Base-by-base conservation (phyloP, 1,284 basidiomycete species). In the Mycena citricolor region DNA sequence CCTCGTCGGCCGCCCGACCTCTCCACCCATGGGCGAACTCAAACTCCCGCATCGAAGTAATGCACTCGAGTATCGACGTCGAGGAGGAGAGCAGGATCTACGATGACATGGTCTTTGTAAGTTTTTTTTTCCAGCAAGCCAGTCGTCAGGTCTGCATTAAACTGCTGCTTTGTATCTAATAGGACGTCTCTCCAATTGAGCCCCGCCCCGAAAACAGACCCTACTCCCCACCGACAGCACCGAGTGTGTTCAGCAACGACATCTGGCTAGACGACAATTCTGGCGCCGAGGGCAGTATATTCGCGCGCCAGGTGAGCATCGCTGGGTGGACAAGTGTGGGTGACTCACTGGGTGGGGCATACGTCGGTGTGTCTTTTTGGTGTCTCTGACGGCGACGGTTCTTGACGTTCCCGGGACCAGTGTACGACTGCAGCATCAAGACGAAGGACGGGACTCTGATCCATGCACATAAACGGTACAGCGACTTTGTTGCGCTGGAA, bases 391-490 rank as follows among this genome's bases (percentile, higher is more conserved):
- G n/a, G 3, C 13, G 35, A 32, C 19, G 20, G 14, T 14, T 16
- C 17, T 22, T 17, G 22, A 38, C 3, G 10, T 11, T 20, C 4
- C 8, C n/a, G 11, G 26, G 11, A 29, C 26, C 4, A 79, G 79
- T 82, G 8, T 84, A 81, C 54, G 81, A 83, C 53, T 81, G 79
- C 55, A 76, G 70, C 7, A 79, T 85, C 42, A 74, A 68, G 24
- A 83, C 81, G 0, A 80, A 76, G 58, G 79, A 82, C 64, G 76
- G 77, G 3, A 82, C 81, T 2, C 70, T 67, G 11, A 81, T 89
- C 30, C 82, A 83, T 48, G 71, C 72, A 0, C 76, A 83, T 52
- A 87, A 83, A 59, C 76, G 85, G 17, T 89, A 87, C 60, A 83
- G 73, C 23, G 79, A 79, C 1, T 89, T 90, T 57, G 76, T 74